Evolutionary conservation across 1,284 basidiomycete species (phyloP), one percentile per base, ranked within the genome.

Genomic region (Trichosporon ovoides): DNA sequence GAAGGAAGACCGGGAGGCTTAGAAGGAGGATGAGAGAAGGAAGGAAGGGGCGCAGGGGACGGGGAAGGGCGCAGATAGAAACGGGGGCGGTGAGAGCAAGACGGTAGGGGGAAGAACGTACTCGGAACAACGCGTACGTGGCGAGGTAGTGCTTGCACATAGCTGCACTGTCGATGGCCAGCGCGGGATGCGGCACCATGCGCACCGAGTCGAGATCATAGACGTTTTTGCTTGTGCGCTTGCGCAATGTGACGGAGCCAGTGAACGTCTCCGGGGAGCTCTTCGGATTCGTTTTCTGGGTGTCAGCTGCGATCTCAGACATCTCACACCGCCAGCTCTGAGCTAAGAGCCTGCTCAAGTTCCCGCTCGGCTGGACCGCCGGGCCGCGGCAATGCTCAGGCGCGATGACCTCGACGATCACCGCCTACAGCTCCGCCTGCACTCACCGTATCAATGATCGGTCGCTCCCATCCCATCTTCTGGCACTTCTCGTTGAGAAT

Each of bases 91-190:
- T 55, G 50, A 34, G 37, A 43, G 38, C 38, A 12, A 37, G 36
- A 5, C 14, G 6, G 36, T 12, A 12, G 58, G 48, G 3, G n/a
- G n/a, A n/a, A n/a, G 46, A 28, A 58, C 87, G 76, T 73, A 91
- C 88, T 61, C 91, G 84, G 76, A 91, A 89, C 56, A 94, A 75
- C 28, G 89, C 89, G 68, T 91, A 92, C 3, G 88, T 88, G 20
- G 91, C 90, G 22, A 87, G 89, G 84, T 87, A 92, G 69, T 94
- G 91, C 52, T 84, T 86, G 18, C 89, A 89, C 76, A 92, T 86
- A 28, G 86, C 72, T 3, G 84, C 81, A n/a, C 84, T 84, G 5
- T 83, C 81, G 54, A 84, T 80, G 40, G 81, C 73, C 67, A 87
- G 82, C 13, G 85, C 82, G 7, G 85, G 86, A 68, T 87, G 83